Evolutionary conservation across 2,329 filamentous ascomycete genomes (phyloP), one percentile per base, ranked within the genome.

Genomic region (Curvularia lunata): DNA sequence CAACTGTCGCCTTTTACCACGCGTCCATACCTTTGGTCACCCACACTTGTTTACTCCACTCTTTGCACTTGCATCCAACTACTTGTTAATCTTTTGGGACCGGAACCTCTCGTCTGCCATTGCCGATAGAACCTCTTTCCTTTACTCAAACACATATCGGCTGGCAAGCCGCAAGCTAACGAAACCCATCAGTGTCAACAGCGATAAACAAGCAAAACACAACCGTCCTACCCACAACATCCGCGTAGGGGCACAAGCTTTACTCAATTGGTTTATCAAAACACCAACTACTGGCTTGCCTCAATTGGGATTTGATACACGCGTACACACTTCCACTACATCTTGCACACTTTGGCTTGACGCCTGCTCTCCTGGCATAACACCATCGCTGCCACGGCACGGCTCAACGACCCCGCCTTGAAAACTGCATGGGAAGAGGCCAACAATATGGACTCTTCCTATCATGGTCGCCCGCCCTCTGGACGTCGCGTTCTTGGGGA

Each of bases 1-100:
- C 61, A 54, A 51, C 38, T 5, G 54, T 43, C 46, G 59, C 19
- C 38, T 54, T 25, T 25, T 28, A 53, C 40, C 23, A 16, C 48
- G 37, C 42, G 23, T 43, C 32, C 50, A 58, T 59, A 43, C 46
- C 34, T 8, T 52, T 42, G 50, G 50, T 55, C 53, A 61, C 46
- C 49, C 34, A 60, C 56, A 50, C 59, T 52, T 58, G 61, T 61
- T 56, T 61, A 62, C 40, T 54, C 46, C 48, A 59, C 30, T 59
- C 59, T 67, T 64, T 67, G 65, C 25, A 27, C 66, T 72, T 67
- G 68, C 68, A 70, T 69, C 69, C 67, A 68, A 67, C 66, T 54
- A 68, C 66, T 68, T 71, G 68, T 70, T 73, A 70, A 66, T 62
- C 65, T 72, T 73, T 72, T 72, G 69, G 68, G 4, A 61, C 63